A percentile compares a stretch with the other conserved stretches of the same genome.
Evolutionary conservation across 805 yeast species (phyloP).

Genomic region (Starmerella vitae): DNA sequence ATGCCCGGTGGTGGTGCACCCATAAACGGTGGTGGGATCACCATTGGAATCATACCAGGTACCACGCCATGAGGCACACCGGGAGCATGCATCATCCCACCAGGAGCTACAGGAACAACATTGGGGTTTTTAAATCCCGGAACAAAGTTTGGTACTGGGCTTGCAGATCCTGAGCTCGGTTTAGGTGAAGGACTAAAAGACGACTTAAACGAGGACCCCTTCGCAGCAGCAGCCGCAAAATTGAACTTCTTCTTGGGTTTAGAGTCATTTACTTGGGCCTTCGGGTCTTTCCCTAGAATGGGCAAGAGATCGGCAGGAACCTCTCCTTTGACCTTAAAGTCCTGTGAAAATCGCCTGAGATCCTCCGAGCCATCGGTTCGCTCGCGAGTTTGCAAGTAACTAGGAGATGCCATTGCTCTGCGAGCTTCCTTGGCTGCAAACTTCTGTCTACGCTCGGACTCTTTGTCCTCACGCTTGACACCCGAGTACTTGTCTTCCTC

Average conservation of each 20-base stretch:
- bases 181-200: constrained; percentile 17
- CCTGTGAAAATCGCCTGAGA: constrained; percentile 64
- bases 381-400: constrained; percentile 23
- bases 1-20: constrained; percentile 1
- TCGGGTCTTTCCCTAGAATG: constrained; percentile 44
- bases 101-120: constrained; percentile 9
- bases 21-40: constrained; percentile 2
- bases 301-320: constrained; percentile 56
- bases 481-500: constrained; percentile 96
- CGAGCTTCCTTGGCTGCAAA: constrained; percentile 15
- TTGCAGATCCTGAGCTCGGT: constrained; percentile 2
- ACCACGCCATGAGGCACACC: constrained; percentile 9
- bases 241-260: constrained; percentile 32
- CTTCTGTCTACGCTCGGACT: background rate
- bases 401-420: constrained; percentile 22
- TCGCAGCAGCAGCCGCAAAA: constrained; percentile 47
- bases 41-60: constrained; percentile 14
- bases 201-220: constrained; percentile 48
- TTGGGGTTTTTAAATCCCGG: constrained; percentile 16
- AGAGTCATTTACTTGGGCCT: background rate
- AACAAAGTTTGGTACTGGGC: constrained; percentile 9
- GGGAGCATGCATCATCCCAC: constrained; percentile 4
- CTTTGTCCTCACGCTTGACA: constrained; percentile 40
- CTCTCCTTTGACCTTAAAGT: constrained; percentile 47
- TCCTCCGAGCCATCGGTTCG: constrained; percentile 27